These are phyloP conservation scores for Fomitopsis palustris DNA, from an alignment of 1,284 basidiomycete genomes.

Conservation along the genomic window DNA sequence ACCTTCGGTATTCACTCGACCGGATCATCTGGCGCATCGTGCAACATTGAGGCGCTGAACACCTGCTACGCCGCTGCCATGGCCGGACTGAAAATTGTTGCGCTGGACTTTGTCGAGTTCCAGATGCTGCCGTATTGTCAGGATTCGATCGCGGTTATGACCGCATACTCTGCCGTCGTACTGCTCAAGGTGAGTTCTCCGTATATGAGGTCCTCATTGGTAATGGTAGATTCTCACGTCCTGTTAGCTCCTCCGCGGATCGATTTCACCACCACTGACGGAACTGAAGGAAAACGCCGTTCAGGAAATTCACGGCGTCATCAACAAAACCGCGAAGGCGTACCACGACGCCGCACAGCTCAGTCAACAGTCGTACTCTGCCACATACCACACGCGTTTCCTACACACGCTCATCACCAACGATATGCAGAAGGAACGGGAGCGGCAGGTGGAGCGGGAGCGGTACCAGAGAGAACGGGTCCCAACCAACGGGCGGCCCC, in stretches of 20 bases:
- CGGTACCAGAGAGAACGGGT: constrained; percentile 2
- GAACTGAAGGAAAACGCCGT: constrained; percentile 54
- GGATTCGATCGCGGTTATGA: constrained; percentile 79
- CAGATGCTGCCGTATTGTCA: constrained; percentile 80
- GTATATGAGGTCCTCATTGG: constrained; percentile 1
- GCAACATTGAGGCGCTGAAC: constrained; percentile 63
- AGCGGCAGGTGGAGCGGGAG: constrained; percentile 18
- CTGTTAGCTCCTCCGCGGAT: constrained; percentile 58
- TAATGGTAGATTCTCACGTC: background rate
- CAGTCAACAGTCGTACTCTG: constrained; percentile 52
- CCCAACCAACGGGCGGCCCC: background rate
- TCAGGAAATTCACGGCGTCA: constrained; percentile 59
- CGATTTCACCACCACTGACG: constrained; percentile 32
- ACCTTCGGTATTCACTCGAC: constrained; percentile 70
- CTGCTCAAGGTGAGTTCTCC: constrained; percentile 55
- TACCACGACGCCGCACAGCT: constrained; percentile 65
- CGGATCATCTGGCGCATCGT: constrained; percentile 36
- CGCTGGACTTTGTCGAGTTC: constrained; percentile 68
- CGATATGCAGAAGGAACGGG: constrained; percentile 54
- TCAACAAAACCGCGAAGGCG: constrained; percentile 67
- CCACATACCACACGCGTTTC: constrained; percentile 73
- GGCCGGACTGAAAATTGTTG: constrained; percentile 64
- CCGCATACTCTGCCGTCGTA: constrained; percentile 77
- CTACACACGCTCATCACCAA: constrained; percentile 63
- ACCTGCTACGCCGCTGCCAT: constrained; percentile 70